Evolutionary conservation across 192 early-diverging fungal species (phyloP).

Genomic region (Backusella australiensis): DNA sequence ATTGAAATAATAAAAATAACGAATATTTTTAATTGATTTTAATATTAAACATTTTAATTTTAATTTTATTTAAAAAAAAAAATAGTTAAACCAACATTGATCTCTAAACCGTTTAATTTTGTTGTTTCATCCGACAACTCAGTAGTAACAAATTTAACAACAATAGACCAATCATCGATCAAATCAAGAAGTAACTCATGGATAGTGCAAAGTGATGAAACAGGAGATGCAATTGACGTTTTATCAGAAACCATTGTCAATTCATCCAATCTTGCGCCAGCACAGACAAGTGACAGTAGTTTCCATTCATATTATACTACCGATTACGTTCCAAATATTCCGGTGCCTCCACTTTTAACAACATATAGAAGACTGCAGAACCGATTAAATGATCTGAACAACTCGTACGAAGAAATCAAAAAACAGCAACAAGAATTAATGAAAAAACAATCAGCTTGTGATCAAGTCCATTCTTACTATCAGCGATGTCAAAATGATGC

Average conservation of each 20-base stretch:
- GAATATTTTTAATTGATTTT: neutral
- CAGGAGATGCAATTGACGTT: slow-evolving; percentile 22
- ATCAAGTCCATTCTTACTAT: neutral
- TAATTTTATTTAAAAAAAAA: neutral
- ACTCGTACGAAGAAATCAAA: slow-evolving; percentile 30
- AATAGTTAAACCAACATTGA: neutral
- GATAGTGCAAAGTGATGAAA: neutral
- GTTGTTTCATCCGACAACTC: neutral
- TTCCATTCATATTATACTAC: slow-evolving; percentile 20
- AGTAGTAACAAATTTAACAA: neutral
- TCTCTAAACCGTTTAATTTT: neutral
- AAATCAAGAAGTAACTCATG: slow-evolving; percentile 4
- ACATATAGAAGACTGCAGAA: slow-evolving; percentile 47
- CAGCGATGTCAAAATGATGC: neutral
- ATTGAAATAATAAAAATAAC: neutral
- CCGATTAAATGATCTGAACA: slow-evolving; percentile 37
- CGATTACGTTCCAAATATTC: slow-evolving; percentile 56
- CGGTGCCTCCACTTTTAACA: slow-evolving; percentile 49
- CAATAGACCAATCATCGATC: neutral
- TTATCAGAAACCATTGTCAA: slow-evolving; percentile 48
- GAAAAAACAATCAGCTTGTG: neutral
- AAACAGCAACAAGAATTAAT: neutral
- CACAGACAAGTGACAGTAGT: slow-evolving; percentile 45
- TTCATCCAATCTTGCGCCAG: slow-evolving; percentile 46
- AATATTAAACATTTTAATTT: neutral